These are phyloP conservation scores for Phaeosphaeriaceae sp. DNA, from an alignment of 2,329 filamentous ascomycete genomes.

Conservation along the genomic window DNA sequence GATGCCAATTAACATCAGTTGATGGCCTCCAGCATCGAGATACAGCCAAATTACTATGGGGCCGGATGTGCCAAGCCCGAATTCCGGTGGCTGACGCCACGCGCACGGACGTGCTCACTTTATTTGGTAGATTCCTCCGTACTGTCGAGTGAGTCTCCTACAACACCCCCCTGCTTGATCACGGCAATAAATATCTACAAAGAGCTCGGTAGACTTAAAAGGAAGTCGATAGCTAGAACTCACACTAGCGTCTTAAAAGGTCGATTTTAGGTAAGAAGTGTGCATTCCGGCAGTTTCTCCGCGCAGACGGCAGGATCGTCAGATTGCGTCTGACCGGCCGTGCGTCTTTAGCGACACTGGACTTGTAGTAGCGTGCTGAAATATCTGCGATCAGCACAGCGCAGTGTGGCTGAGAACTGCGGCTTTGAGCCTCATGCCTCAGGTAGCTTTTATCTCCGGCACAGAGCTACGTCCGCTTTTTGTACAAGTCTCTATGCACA, in stretches of 20 bases:
- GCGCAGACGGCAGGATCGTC: constrained; percentile 8
- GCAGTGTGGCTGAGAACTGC: constrained; percentile 7
- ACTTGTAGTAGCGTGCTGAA: constrained; percentile 11
- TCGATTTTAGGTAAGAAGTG: constrained; percentile 10
- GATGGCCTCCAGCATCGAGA: no score
- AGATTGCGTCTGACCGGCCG: constrained; percentile 6
- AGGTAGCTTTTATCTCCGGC: constrained; percentile 2
- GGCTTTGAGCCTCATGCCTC: background rate
- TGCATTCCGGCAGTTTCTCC: constrained; percentile 14
- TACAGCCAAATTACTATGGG: no score
- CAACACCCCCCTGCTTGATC: constrained; percentile 12
- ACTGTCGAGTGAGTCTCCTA: constrained; percentile 18
- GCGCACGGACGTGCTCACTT: no score
- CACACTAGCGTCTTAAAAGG: constrained; percentile 8
- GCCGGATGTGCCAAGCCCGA: no score
- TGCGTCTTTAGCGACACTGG: constrained; percentile 8
- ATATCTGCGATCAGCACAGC: constrained; percentile 3
- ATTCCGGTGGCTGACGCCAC: no score
- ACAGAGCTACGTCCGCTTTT: background rate
- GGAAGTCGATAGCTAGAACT: constrained; percentile 10
- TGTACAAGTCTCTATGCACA: no score
- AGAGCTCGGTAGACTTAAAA: constrained; percentile 6
- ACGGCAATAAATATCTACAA: constrained; percentile 2
- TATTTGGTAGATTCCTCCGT: no score
- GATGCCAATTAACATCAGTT: no score